Evolutionary conservation across 176 grass and related monocot species (phyloP).

Genomic region (Microstegium vimineum): DNA sequence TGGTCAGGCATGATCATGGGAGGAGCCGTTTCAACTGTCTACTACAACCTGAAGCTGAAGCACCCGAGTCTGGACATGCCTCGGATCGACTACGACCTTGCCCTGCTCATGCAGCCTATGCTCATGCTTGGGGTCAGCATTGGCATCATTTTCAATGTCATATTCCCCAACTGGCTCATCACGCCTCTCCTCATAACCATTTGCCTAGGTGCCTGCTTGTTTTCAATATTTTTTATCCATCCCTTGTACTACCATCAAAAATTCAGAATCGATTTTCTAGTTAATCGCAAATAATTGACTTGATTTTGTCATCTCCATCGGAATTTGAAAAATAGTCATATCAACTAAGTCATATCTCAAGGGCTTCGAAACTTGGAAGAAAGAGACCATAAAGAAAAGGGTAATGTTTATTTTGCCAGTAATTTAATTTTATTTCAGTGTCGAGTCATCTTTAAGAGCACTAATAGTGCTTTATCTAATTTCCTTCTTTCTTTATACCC

Average conservation of each 20-base stretch:
- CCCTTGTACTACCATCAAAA: neutral
- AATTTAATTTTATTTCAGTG: neutral
- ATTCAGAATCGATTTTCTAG: too few species aligned
- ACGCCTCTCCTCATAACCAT: conserved; percentile 45
- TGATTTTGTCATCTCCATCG: neutral
- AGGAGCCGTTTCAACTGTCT: conserved; percentile 58
- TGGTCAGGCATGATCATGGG: conserved; percentile 81
- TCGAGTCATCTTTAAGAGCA: neutral
- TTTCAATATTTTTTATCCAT: neutral
- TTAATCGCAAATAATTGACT: neutral
- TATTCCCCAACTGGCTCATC: conserved; percentile 74
- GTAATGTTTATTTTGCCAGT: conserved; percentile 2
- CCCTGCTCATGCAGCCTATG: conserved; percentile 80
- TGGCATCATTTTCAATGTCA: conserved; percentile 64
- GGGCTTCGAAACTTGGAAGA: conserved; percentile 68
- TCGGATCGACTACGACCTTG: conserved; percentile 76
- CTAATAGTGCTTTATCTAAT: neutral
- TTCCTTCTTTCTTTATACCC: neutral
- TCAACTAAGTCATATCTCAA: conserved; percentile 67
- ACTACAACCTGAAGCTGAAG: conserved; percentile 75
- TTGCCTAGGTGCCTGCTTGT: neutral
- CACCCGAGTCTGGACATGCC: conserved; percentile 74
- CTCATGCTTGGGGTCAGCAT: conserved; percentile 89
- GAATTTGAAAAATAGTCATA: conserved; percentile 38
- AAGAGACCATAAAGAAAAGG: conserved; percentile 45